Evolutionary conservation across 164 flowering plant genomes (phyloP).

Genomic region (Magnolia sinica): DNA sequence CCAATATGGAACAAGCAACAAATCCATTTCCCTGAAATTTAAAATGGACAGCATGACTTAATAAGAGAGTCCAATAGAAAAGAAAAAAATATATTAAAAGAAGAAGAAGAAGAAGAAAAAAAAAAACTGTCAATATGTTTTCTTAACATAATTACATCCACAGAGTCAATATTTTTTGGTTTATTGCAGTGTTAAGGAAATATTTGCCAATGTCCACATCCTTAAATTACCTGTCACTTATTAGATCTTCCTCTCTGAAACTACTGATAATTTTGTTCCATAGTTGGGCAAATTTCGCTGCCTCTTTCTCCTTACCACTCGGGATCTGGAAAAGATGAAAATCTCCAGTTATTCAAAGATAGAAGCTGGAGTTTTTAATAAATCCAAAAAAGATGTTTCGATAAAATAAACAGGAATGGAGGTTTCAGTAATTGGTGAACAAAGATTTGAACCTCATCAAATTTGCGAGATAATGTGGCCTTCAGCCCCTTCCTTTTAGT

Average conservation of each 20-base stretch:
- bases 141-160: background rate
- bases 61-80: background rate
- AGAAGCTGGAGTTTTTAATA: too few species aligned
- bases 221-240: conserved; percentile 56
- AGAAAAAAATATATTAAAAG: background rate
- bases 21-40: conserved; percentile 76
- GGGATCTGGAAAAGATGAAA: conserved; percentile 35
- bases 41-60: background rate
- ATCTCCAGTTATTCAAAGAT: background rate
- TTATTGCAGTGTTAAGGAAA: background rate
- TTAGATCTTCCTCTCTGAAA: conserved; percentile 93
- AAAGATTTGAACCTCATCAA: conserved; percentile 37
- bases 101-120: background rate
- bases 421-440: background rate
- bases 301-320: conserved; percentile 54
- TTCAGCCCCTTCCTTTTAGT: conserved; percentile 66
- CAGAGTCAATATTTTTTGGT: background rate
- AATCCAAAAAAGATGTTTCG: too few species aligned
- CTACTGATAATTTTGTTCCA: conserved; percentile 90
- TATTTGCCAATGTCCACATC: background rate
- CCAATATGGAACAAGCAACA: conserved; percentile 97
- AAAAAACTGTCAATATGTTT: background rate
- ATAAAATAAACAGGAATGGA: background rate
- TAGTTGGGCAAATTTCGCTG: conserved; percentile 89
- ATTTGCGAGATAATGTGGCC: conserved; percentile 68